phyloP scores from a whole-genome alignment of 2,329 filamentous ascomycete genomes.

The Phialophora tarda region DNA sequence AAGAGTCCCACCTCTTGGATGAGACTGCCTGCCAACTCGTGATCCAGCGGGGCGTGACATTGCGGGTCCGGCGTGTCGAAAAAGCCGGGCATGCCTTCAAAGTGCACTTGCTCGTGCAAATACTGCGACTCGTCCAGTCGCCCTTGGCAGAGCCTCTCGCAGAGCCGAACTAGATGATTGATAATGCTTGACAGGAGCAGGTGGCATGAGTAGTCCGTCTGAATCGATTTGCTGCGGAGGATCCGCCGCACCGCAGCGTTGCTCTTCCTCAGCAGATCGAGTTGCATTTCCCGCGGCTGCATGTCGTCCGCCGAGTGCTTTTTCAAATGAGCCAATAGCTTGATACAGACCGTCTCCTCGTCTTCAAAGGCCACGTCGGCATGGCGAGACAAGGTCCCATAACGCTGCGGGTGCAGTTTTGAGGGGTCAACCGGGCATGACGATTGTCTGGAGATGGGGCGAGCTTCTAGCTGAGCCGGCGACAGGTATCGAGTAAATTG shows the following conservation, averaged over 20 bases:
- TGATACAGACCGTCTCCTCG: slow-evolving; percentile 39
- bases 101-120: slow-evolving; percentile 32
- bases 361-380: slow-evolving; percentile 29
- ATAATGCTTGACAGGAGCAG: slow-evolving; percentile 38
- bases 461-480: slow-evolving; percentile 32
- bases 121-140: slow-evolving; percentile 29
- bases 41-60: slow-evolving; percentile 5
- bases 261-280: slow-evolving; percentile 35
- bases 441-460: slow-evolving; percentile 27
- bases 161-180: slow-evolving; percentile 32
- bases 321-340: slow-evolving; percentile 38
- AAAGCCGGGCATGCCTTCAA: slow-evolving; percentile 27
- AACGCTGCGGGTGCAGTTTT: slow-evolving; percentile 18
- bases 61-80: slow-evolving; percentile 22
- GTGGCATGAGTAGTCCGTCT: slow-evolving; percentile 38
- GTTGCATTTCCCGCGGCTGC: slow-evolving; percentile 28
- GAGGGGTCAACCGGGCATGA: slow-evolving; percentile 18
- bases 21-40: slow-evolving; percentile 17
- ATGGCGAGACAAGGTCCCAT: slow-evolving; percentile 3
- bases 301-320: slow-evolving; percentile 29
- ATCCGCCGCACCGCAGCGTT: slow-evolving; percentile 37
- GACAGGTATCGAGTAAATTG: slow-evolving; percentile 35
- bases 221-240: slow-evolving; percentile 32
- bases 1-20: slow-evolving; percentile 31
- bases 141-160: slow-evolving; percentile 32